Evolutionary conservation across 306 rosid species (phyloP), one percentile per base, ranked within the genome.

Genomic region (Albizia julibrissin): DNA sequence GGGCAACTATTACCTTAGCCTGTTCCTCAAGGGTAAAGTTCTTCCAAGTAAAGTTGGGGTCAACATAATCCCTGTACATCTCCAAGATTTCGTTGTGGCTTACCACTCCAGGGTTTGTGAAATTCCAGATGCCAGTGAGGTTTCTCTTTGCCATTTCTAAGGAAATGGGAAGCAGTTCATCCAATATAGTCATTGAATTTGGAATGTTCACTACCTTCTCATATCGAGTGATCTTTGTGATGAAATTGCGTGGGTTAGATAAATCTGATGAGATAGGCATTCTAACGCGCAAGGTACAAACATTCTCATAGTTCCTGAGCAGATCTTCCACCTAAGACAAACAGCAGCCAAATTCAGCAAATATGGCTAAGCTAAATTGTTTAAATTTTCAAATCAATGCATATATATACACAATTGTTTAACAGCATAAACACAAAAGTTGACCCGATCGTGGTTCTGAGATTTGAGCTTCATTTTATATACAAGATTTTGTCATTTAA

Each of bases 221-320:
- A 24, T 94, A 94, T 33, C 92, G 92, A 8, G 88, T 52, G 66
- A 94, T 94, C 91, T 94, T 94, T 0, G 98, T 91, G 82, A 94
- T 91, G 89, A 94, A 92, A 90, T 94, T 94, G 39, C 98, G 91
- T 0, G 95, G 94, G 89, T 94, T 94, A 14, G 81, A 81, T 59
- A 94, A 82, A 81, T 94, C 97, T 0, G 97, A 89, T 9, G 98
- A 94, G 71, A 94, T 94, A 0, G 98, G 98, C 98, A 94, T 94
- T 79, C 98, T 84, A 16, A 94, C 98, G 0, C 97, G 90, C 86
- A 94, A 75, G 9, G 95, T 94, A 54, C 98, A 94, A 5, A 94
- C 98, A 37, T 94, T 94, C 72, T 94, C 95, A 49, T 92, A 94
- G 87, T 91, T 91, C 83, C 75, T 78, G 54, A 94, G 94, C 86